These are phyloP conservation scores for Lachancea thermotolerans DNA, from an alignment of 805 yeast genomes.

Conservation along the genomic window DNA sequence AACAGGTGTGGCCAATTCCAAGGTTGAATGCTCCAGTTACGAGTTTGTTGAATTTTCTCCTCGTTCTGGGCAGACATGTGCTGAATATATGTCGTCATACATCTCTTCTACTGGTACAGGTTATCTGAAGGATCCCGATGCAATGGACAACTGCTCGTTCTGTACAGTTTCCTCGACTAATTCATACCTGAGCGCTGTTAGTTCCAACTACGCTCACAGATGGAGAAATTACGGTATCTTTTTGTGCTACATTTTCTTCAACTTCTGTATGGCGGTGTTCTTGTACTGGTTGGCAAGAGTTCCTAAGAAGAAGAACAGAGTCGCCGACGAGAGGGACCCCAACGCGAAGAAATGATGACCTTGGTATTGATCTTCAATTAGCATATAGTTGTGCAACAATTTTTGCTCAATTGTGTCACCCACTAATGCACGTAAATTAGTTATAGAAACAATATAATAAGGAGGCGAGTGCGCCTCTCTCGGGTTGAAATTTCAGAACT, in stretches of 20 bases:
- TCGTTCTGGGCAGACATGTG: slow-evolving; percentile 52
- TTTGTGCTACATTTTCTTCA: slow-evolving; percentile 43
- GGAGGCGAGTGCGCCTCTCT: too few species aligned
- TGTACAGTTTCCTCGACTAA: slow-evolving; percentile 55
- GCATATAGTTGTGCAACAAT: too few species aligned
- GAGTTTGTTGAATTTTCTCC: slow-evolving; percentile 49
- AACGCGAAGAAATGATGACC: background rate
- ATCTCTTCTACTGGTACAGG: slow-evolving; percentile 37
- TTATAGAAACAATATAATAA: too few species aligned
- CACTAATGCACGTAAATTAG: too few species aligned
- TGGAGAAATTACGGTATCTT: slow-evolving; percentile 62
- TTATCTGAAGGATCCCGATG: slow-evolving; percentile 38
- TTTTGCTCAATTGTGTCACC: too few species aligned
- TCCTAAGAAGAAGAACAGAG: slow-evolving; percentile 42
- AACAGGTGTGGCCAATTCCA: slow-evolving; percentile 46
- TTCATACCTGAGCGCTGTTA: slow-evolving; percentile 44
- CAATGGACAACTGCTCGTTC: slow-evolving; percentile 48
- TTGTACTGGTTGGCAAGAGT: slow-evolving; percentile 66
- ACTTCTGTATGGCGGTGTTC: slow-evolving; percentile 36
- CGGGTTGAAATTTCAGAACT: too few species aligned
- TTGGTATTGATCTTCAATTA: background rate
- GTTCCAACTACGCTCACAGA: slow-evolving; percentile 32
- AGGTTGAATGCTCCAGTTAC: slow-evolving; percentile 39
- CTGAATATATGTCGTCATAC: slow-evolving; percentile 40
- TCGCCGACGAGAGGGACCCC: slow-evolving; percentile 9